phyloP scores from a whole-genome alignment of 2,329 filamentous ascomycete species.

The Verticillium albo-atrum region DNA sequence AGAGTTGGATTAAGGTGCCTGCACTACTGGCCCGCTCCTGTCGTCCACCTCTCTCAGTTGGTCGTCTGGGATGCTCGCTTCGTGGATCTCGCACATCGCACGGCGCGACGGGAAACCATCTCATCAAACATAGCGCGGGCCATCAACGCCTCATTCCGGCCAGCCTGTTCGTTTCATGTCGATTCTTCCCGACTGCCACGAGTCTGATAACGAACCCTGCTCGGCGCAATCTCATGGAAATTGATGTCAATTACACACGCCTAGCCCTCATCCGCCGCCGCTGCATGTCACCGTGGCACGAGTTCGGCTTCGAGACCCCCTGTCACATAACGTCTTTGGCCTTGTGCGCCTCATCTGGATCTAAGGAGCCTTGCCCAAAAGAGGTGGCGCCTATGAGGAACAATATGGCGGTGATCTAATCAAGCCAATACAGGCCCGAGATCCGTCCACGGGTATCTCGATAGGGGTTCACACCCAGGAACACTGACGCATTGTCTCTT shows the following conservation, averaged over 20 bases:
- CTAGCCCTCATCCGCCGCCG: background rate
- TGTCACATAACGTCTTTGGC: background rate
- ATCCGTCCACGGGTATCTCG: background rate
- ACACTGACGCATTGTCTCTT: background rate
- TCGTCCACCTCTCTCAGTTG: background rate
- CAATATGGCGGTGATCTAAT: background rate
- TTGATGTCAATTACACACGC: background rate
- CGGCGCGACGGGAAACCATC: background rate
- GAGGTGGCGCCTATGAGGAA: background rate
- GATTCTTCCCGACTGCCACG: background rate
- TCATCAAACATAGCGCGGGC: background rate
- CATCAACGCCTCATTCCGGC: background rate
- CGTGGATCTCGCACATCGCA: background rate
- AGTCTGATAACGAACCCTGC: background rate
- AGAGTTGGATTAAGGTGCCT: background rate
- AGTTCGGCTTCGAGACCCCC: background rate
- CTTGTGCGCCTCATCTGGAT: background rate
- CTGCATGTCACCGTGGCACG: background rate
- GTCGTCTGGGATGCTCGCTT: background rate
- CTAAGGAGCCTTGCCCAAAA: background rate
- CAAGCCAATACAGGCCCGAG: background rate
- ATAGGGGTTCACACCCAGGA: background rate
- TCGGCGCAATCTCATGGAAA: constrained; percentile 1
- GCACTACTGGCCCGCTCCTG: background rate
- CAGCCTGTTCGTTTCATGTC: background rate